phyloP scores from a whole-genome alignment of 129 eudicot genomes.

The Artemisia annua region DNA sequence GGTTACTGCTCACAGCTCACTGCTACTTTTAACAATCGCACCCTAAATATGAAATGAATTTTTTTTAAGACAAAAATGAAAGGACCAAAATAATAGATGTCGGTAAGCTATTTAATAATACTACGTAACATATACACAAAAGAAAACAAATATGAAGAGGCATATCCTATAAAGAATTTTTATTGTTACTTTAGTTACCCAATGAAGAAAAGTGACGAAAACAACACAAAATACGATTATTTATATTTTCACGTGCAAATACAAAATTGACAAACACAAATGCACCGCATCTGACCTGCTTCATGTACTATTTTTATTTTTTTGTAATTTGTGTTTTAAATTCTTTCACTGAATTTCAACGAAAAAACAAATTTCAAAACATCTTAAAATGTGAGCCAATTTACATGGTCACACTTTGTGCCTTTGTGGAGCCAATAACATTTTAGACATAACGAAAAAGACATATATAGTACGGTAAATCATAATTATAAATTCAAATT shows the following conservation, averaged over 20 bases:
- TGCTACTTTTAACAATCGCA: no score
- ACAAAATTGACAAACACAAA: slow-evolving; percentile 27
- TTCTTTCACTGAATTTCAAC: background rate
- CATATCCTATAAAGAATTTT: slow-evolving; percentile 12
- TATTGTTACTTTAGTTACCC: background rate
- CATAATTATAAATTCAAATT: no score
- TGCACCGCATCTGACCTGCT: slow-evolving; percentile 33
- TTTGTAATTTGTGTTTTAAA: background rate
- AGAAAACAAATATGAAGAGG: background rate
- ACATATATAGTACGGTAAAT: no score
- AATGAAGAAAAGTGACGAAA: background rate
- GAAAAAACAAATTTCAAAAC: background rate
- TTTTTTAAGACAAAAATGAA: background rate
- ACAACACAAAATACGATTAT: no score
- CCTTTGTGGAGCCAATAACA: slow-evolving; percentile 2
- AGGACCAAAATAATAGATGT: background rate
- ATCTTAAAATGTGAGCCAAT: slow-evolving; percentile 21
- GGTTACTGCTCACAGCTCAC: no score
- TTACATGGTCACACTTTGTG: background rate
- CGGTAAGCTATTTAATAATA: slow-evolving; percentile 1
- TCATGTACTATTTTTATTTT: slow-evolving; percentile 16
- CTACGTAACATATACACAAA: background rate
- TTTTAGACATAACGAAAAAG: background rate
- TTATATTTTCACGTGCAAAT: slow-evolving; percentile 32
- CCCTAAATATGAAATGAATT: no score